phyloP scores from a whole-genome alignment of 2,329 filamentous ascomycete species.

The Aureobasidium sp. region DNA sequence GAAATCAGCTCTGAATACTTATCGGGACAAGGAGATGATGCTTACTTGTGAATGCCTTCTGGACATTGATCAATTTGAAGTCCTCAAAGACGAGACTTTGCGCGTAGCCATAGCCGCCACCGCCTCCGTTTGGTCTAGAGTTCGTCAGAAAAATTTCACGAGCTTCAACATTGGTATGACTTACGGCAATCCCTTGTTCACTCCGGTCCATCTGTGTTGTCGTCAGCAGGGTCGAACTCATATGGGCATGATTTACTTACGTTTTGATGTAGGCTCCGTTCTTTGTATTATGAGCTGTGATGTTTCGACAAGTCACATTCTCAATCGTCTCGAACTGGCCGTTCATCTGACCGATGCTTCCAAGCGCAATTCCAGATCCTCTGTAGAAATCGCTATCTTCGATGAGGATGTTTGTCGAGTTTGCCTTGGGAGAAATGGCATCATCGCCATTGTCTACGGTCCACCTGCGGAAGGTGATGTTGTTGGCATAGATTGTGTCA shows the following conservation, averaged over 20 bases:
- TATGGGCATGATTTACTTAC: conserved; percentile 27
- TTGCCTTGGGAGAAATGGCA: conserved; percentile 46
- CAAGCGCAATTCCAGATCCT: conserved; percentile 48
- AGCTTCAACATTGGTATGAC: too few relatives aligned
- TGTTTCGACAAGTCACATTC: conserved; percentile 40
- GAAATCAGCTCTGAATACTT: background rate
- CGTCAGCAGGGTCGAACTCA: conserved; percentile 37
- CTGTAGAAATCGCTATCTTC: conserved; percentile 41
- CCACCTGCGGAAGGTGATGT: conserved; percentile 45
- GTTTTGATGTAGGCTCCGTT: conserved; percentile 50
- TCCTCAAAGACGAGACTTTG: conserved; percentile 31
- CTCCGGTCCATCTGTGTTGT: conserved; percentile 40
- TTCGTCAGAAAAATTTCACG: too few relatives aligned
- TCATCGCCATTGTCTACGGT: conserved; percentile 46
- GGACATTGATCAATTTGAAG: conserved; percentile 16
- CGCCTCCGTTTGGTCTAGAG: conserved; percentile 45
- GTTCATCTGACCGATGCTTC: conserved; percentile 49
- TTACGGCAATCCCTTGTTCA: conserved; percentile 19
- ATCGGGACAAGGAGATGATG: background rate
- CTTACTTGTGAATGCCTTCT: conserved; percentile 16
- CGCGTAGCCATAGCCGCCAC: conserved; percentile 43
- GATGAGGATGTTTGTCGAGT: conserved; percentile 47
- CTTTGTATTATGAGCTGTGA: conserved; percentile 37
- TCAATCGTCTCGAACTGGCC: conserved; percentile 42
- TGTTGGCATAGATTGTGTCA: conserved; percentile 46